A percentile compares a stretch with the other conserved stretches of the same genome.
These are phyloP conservation scores for Gentiana dahurica DNA, from an alignment of 257 asterid species.

Conservation along the genomic window DNA sequence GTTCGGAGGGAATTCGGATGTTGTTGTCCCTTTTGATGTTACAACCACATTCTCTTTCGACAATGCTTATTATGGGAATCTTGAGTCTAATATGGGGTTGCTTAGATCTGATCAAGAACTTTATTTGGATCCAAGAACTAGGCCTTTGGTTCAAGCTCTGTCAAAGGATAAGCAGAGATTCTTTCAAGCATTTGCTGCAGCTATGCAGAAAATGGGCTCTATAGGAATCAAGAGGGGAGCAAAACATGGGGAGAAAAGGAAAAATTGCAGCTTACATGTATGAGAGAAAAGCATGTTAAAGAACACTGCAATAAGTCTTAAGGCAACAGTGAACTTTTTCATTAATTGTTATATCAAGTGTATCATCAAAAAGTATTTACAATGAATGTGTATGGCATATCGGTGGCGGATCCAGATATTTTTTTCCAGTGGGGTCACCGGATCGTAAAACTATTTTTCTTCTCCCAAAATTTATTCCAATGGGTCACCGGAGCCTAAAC, in stretches of 20 bases:
- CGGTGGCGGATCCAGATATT: no score
- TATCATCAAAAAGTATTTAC: no score
- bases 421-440: no score
- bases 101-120: slow-evolving; percentile 68
- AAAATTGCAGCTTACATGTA: slow-evolving; percentile 48
- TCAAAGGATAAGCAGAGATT: slow-evolving; percentile 68
- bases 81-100: slow-evolving; percentile 69
- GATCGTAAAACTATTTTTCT: no score
- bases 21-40: slow-evolving; percentile 88
- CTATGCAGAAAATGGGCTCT: slow-evolving; percentile 95
- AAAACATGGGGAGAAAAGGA: slow-evolving; percentile 75
- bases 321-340: no score
- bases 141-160: slow-evolving; percentile 52
- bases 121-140: slow-evolving; percentile 68
- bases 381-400: no score
- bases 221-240: slow-evolving; percentile 79
- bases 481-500: no score
- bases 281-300: slow-evolving; percentile 8
- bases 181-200: slow-evolving; percentile 55
- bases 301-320: no score
- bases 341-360: no score
- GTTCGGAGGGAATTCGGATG: slow-evolving; percentile 64
- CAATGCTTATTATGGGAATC: slow-evolving; percentile 81
- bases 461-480: no score
- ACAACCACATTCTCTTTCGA: slow-evolving; percentile 81